Evolutionary conservation across 2,329 filamentous ascomycete species (phyloP).

Genomic region (Xylaria sp.): DNA sequence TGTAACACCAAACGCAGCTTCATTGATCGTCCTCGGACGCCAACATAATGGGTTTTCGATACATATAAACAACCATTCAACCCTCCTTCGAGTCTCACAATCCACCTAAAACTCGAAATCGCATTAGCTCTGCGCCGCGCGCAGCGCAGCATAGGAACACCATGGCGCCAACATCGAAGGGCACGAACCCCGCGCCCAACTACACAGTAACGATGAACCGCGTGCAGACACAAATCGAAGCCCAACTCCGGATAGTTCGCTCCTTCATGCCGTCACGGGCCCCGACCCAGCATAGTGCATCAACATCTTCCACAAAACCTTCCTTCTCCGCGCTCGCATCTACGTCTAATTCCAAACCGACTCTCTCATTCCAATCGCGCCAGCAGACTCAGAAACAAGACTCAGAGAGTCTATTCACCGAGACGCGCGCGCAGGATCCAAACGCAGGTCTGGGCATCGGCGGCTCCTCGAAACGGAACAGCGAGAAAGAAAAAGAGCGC

Average conservation of each 20-base stretch:
- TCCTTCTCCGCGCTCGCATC: slow-evolving; percentile 38
- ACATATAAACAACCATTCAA: not conserved
- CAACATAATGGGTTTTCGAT: not conserved
- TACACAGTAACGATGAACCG: slow-evolving; percentile 48
- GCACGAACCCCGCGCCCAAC: slow-evolving; percentile 48
- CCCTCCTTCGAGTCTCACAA: too few species aligned
- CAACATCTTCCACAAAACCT: not conserved
- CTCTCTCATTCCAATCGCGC: slow-evolving; percentile 7
- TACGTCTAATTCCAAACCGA: not conserved
- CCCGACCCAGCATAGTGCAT: not conserved
- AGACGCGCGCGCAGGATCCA: slow-evolving; percentile 41
- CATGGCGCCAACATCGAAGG: slow-evolving; percentile 44
- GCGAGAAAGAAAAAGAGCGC: slow-evolving; percentile 25
- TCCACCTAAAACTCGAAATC: not conserved
- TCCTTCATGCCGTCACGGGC: slow-evolving; percentile 32
- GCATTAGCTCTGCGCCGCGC: not conserved
- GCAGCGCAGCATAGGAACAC: slow-evolving; percentile 1
- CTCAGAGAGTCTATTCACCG: slow-evolving; percentile 39
- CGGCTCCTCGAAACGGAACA: slow-evolving; percentile 7
- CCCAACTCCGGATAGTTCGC: slow-evolving; percentile 36
- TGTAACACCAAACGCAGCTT: not conserved
- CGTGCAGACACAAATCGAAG: slow-evolving; percentile 45
- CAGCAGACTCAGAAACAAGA: slow-evolving; percentile 19
- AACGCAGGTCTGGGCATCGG: slow-evolving; percentile 44
- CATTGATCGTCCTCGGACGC: not conserved